Conservation (phyloP, 441 rosid genomes). For the Bruguiera hainesii region DNA sequence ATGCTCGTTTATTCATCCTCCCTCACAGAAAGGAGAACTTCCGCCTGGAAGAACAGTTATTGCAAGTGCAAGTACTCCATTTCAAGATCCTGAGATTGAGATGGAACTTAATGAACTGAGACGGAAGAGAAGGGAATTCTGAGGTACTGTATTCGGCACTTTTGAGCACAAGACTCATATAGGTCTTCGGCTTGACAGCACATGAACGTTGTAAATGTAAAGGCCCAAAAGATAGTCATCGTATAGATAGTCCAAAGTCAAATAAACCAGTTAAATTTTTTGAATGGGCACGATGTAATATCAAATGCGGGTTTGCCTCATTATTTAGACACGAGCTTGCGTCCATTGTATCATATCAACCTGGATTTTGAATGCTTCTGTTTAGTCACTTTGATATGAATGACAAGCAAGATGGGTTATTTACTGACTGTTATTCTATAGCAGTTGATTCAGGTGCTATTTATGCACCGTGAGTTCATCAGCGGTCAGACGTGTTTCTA, state of each 20-base stretch:
- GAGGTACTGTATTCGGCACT: neutral
- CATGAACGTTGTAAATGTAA: slow-evolving; percentile 16
- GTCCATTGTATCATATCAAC: too few relatives aligned
- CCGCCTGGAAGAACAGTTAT: slow-evolving; percentile 57
- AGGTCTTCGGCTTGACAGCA: slow-evolving; percentile 9
- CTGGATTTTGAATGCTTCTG: too few relatives aligned
- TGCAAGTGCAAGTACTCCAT: slow-evolving; percentile 29
- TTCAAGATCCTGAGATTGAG: slow-evolving; percentile 59
- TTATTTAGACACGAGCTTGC: too few relatives aligned
- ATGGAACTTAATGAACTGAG: slow-evolving; percentile 66
- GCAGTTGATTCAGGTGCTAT: too few relatives aligned
- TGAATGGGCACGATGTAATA: slow-evolving; percentile 1
- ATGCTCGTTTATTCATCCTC: neutral
- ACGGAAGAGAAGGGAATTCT: slow-evolving; percentile 55
- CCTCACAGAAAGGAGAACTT: slow-evolving; percentile 59
- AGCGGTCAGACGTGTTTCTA: too few relatives aligned
- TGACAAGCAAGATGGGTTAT: too few relatives aligned
- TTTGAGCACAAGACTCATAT: slow-evolving; percentile 4
- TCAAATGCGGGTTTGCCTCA: too few relatives aligned
- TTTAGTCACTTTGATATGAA: too few relatives aligned
- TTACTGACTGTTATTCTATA: too few relatives aligned
- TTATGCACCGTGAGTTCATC: too few relatives aligned
- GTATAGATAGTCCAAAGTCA: slow-evolving; percentile 25
- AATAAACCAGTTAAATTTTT: slow-evolving; percentile 5
- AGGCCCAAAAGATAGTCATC: slow-evolving; percentile 23